Conservation (phyloP, 805 yeast genomes). For the Candida sphagnicola region DNA sequence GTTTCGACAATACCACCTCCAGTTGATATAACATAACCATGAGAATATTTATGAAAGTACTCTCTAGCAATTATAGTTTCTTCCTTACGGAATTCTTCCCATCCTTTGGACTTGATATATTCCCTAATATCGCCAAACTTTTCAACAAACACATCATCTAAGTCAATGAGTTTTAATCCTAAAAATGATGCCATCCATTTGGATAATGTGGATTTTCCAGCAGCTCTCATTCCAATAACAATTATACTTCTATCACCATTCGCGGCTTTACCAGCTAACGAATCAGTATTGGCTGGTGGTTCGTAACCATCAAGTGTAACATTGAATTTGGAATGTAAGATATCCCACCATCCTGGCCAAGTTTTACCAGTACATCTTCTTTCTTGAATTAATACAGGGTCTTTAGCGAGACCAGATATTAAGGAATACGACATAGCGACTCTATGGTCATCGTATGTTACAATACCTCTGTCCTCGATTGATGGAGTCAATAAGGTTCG, state of each 20-base stretch:
- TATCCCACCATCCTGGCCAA: conserved; percentile 99
- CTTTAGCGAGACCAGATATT: conserved; percentile 66
- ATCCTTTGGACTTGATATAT: conserved; percentile 62
- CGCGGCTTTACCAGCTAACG: conserved; percentile 14
- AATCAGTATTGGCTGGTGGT: conserved; percentile 23
- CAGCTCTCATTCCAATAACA: conserved; percentile 96
- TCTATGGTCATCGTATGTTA: conserved; percentile 91
- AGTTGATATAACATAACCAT: conserved; percentile 74
- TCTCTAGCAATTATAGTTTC: conserved; percentile 60
- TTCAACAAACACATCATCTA: conserved; percentile 70
- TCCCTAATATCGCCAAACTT: conserved; percentile 52
- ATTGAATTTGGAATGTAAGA: conserved; percentile 64
- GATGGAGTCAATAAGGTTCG: conserved; percentile 53
- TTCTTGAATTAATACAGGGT: conserved; percentile 72
- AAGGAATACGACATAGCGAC: conserved; percentile 97
- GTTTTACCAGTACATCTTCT: conserved; percentile 94
- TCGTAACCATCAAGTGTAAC: conserved; percentile 72
- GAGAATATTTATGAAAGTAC: conserved; percentile 34
- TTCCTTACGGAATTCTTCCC: conserved; percentile 79
- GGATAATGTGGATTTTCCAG: conserved; percentile 88
- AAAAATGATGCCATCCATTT: conserved; percentile 69
- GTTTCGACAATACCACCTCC: conserved; percentile 97
- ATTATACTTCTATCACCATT: conserved; percentile 59
- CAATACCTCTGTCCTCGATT: conserved; percentile 51
- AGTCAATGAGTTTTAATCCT: conserved; percentile 68